phyloP scores from a whole-genome alignment of 2,329 filamentous ascomycete species.

The Arthrobotrys entomopaga region DNA sequence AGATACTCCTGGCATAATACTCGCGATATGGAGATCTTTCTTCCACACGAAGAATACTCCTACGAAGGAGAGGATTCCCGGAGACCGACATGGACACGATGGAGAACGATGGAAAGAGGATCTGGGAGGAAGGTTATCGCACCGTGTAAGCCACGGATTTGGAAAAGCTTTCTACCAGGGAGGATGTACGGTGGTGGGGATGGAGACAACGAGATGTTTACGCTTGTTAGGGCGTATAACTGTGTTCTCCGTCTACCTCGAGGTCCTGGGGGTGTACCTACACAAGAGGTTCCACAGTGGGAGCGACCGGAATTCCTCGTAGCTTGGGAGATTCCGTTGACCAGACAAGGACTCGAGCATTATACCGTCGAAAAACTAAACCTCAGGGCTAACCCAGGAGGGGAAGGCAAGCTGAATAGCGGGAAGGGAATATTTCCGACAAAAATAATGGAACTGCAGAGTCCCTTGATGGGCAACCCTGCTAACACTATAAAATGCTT shows the following conservation, averaged over 20 bases:
- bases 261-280: not conserved
- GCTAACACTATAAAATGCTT: constrained; percentile 4
- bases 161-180: constrained; percentile 45
- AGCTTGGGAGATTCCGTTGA: constrained; percentile 46
- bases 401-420: constrained; percentile 5
- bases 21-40: constrained; percentile 17
- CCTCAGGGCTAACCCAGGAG: not conserved
- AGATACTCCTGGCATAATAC: constrained; percentile 36
- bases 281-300: constrained; percentile 9
- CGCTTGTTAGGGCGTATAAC: constrained; percentile 41
- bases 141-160: constrained; percentile 27
- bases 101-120: not conserved
- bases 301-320: constrained; percentile 38
- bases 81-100: not conserved
- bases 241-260: not conserved
- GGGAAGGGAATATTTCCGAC: constrained; percentile 24
- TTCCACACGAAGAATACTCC: constrained; percentile 9
- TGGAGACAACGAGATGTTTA: constrained; percentile 47
- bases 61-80: not conserved
- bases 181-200: constrained; percentile 21
- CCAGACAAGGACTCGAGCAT: constrained; percentile 21
- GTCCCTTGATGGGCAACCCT: constrained; percentile 5
- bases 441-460: constrained; percentile 38
- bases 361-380: constrained; percentile 23
- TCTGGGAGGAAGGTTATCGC: constrained; percentile 23